Evolutionary conservation across 2,329 filamentous ascomycete genomes (phyloP).

Genomic region (Fusarium oxysporum): DNA sequence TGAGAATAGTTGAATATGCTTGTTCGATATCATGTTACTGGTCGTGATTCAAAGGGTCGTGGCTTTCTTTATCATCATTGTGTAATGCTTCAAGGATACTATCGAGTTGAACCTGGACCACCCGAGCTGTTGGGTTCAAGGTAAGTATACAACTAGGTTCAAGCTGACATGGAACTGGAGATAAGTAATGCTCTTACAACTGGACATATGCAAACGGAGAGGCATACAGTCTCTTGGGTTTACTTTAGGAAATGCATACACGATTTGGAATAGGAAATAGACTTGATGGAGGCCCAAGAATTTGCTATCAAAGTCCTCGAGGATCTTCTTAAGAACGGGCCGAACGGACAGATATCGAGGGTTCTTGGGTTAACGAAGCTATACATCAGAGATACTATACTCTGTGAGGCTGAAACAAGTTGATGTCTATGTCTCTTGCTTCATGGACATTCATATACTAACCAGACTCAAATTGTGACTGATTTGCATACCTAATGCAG

Average conservation of each 20-base stretch:
- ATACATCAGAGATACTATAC: accelerated
- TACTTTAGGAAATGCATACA: background rate
- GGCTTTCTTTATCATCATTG: background rate
- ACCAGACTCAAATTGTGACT: accelerated
- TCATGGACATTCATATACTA: accelerated
- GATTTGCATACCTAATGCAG: background rate
- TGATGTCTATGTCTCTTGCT: background rate
- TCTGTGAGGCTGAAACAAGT: background rate
- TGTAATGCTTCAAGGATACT: background rate
- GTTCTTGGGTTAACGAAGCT: background rate
- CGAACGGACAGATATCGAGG: background rate
- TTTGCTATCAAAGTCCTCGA: background rate
- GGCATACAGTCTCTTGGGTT: no score
- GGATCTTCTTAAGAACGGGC: no score
- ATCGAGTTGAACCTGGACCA: background rate
- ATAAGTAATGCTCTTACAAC: background rate
- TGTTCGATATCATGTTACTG: background rate
- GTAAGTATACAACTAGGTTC: background rate
- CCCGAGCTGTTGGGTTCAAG: background rate
- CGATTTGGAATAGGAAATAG: background rate
- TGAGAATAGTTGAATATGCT: background rate
- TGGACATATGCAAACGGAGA: background rate
- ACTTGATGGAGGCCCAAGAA: accelerated
- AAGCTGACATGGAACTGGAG: background rate
- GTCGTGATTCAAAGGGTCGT: background rate